Conservation (phyloP, 176 grass and related monocot species). For the Avena sativa region DNA sequence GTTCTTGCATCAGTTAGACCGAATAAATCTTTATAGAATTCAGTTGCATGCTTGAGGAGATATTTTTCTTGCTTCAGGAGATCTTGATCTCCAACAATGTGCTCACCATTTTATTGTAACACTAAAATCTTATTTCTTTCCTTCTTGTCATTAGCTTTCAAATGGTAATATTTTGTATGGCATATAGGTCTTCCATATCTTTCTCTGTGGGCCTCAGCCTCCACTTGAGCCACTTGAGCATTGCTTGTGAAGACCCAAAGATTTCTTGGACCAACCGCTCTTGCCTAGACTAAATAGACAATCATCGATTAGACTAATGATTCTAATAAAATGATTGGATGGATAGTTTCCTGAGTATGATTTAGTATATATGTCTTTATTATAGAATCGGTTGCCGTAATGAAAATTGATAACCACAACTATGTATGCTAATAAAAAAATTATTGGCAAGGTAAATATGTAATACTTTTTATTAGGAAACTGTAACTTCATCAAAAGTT, state of each 20-base stretch:
- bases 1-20: too few relatives aligned
- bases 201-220: background rate
- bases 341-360: constrained; percentile 1
- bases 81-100: too few relatives aligned
- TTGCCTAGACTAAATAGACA: background rate
- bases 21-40: too few relatives aligned
- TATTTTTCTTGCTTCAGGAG: too few relatives aligned
- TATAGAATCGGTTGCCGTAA: background rate
- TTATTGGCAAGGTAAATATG: background rate
- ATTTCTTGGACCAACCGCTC: background rate
- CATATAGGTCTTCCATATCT: background rate
- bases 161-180: too few relatives aligned
- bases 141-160: too few relatives aligned
- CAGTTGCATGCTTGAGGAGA: too few relatives aligned
- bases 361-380: background rate
- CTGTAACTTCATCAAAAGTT: background rate
- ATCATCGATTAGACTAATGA: background rate
- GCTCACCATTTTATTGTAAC: too few relatives aligned
- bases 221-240: constrained; percentile 34
- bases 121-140: too few relatives aligned
- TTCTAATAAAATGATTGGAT: constrained; percentile 1
- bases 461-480: background rate
- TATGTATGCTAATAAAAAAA: background rate
- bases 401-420: background rate
- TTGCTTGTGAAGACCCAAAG: constrained; percentile 8